Evolutionary conservation across 2,329 filamentous ascomycete species (phyloP).

Genomic region (Pseudocercospora fijiensis): DNA sequence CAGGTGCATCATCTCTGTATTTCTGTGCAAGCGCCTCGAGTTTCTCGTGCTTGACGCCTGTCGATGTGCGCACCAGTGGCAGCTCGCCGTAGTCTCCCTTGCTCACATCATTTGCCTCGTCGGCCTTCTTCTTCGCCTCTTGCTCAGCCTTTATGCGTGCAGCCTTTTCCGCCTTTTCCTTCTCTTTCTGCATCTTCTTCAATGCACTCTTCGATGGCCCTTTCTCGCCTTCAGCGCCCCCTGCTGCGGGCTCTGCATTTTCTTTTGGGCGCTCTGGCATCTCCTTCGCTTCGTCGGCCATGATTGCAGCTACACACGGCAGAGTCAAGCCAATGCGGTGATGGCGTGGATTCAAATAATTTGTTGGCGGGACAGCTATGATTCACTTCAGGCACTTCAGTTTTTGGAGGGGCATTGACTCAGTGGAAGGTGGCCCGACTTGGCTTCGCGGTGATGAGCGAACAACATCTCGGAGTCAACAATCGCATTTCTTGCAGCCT

Average conservation of each 20-base stretch:
- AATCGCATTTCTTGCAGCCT: background rate
- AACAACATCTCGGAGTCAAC: background rate
- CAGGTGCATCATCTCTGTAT: constrained; percentile 46
- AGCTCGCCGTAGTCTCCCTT: constrained; percentile 78
- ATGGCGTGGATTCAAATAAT: background rate
- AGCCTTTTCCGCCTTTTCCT: constrained; percentile 76
- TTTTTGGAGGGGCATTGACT: background rate
- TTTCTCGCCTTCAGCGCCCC: constrained; percentile 35
- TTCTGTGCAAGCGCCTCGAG: constrained; percentile 63
- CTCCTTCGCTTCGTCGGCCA: constrained; percentile 29
- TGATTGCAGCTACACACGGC: constrained; percentile 10
- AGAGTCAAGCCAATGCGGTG: background rate
- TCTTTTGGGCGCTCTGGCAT: constrained; percentile 37
- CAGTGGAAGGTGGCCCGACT: background rate
- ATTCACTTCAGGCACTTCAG: background rate
- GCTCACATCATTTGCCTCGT: constrained; percentile 63
- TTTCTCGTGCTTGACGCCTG: constrained; percentile 56
- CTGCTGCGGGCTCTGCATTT: constrained; percentile 22
- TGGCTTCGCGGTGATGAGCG: background rate
- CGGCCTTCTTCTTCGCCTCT: constrained; percentile 63
- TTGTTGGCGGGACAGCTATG: background rate
- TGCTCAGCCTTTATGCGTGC: constrained; percentile 67
- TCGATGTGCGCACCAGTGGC: constrained; percentile 47
- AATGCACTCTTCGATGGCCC: constrained; percentile 72
- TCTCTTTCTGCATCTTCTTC: constrained; percentile 87